Base-by-base conservation (phyloP, 331 rosid genomes). In the Arachis monticola region DNA sequence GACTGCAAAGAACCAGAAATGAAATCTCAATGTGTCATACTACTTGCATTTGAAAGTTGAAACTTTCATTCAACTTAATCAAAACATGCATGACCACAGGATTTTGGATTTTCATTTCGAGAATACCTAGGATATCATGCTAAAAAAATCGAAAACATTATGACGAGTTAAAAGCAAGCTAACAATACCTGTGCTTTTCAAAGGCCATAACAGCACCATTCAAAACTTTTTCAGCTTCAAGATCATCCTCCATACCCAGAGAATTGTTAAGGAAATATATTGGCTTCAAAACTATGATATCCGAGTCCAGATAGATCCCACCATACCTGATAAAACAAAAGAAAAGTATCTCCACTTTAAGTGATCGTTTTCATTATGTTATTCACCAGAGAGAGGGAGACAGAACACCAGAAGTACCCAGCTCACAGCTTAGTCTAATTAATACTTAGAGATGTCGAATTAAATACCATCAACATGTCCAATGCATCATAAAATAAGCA, bases 171-270 rank as follows among this genome's bases (percentile, higher is more conserved):
- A 4, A 67, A 8, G 51, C 56, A 42, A 44, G 47, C 47, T 44
- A 65, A 42, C 47, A 64, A 57, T 88, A 94, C 98, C 97, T 91
- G 78, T 84, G 87, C 85, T 72, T 85, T 79, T 67, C 83, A 81
- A 94, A 91, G 35, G 89, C 88, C 98, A 94, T 94, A 56, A 94
- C 96, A 69, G 97, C 98, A 72, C 98, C 98, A 82, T 94, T 94
- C 87, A 94, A 87, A 83, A 85, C 80, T 78, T 87, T 85, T 80
- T 83, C 95, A 8, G 75, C 74, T 22, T 60, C 59, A 0, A 48
- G 74, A 81, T 86, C 90, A 82, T 94, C 99, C 88, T 94, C 99
- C 88, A 69, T 68, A 52, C 95, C 97, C 72, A 94, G 85, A 83
- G 88, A 84, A 74, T 92, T 90, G 53, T 80, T 77, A 73, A 90